phyloP scores from a whole-genome alignment of 164 flowering plant genomes.

The Houttuynia cordata region DNA sequence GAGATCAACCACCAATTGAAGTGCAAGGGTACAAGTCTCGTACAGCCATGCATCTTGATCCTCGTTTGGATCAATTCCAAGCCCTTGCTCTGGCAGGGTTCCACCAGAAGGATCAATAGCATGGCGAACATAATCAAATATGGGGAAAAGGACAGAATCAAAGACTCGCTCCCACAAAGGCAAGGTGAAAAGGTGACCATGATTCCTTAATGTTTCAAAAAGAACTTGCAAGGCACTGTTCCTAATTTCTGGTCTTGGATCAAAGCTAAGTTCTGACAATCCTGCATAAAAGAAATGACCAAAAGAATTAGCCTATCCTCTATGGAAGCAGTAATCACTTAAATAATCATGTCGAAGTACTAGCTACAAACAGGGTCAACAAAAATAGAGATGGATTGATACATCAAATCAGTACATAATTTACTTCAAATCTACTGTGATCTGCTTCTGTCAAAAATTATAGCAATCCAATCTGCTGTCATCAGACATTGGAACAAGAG shows the following conservation, averaged over 20 bases:
- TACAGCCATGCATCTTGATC: constrained; percentile 98
- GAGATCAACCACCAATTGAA: constrained; percentile 91
- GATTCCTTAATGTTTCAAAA: constrained; percentile 83
- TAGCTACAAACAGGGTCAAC: too few species aligned
- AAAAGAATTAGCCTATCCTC: background rate
- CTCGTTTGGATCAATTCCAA: constrained; percentile 45
- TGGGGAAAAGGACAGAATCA: constrained; percentile 91
- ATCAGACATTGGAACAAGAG: too few species aligned
- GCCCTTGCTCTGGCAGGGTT: constrained; percentile 31
- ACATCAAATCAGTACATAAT: too few species aligned
- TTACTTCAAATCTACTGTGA: too few species aligned
- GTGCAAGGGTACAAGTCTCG: constrained; percentile 94
- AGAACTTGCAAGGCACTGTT: constrained; percentile 80
- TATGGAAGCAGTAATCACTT: background rate
- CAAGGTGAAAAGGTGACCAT: constrained; percentile 90
- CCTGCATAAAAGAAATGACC: constrained; percentile 34
- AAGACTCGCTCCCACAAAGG: constrained; percentile 91
- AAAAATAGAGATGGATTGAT: too few species aligned
- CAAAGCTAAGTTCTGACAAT: constrained; percentile 96
- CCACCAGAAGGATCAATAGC: constrained; percentile 83
- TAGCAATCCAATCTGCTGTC: too few species aligned
- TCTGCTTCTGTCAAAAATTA: too few species aligned
- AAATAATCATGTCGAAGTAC: too few species aligned
- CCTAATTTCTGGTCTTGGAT: constrained; percentile 87
- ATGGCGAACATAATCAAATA: constrained; percentile 95